Evolutionary conservation across 2,329 filamentous ascomycete species (phyloP).

Genomic region (Aspergillus flavus): DNA sequence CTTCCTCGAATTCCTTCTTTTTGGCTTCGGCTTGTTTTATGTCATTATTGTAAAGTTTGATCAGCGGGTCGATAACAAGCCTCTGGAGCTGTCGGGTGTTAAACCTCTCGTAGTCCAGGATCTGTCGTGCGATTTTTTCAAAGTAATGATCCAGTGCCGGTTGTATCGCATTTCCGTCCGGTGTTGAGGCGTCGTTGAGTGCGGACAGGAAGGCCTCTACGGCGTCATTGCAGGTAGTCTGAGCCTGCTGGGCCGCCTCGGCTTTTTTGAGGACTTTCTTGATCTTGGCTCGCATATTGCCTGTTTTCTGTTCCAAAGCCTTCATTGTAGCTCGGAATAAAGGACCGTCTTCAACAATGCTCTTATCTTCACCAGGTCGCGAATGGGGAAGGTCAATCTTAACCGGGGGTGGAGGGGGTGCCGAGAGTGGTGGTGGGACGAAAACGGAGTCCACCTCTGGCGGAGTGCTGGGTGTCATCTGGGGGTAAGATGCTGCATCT

Average conservation of each 20-base stretch:
- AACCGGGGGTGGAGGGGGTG: slow-evolving; percentile 49
- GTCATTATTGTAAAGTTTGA: slow-evolving; percentile 88
- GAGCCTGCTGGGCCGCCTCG: slow-evolving; percentile 81
- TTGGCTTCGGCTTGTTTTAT: slow-evolving; percentile 98
- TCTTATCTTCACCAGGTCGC: slow-evolving; percentile 81
- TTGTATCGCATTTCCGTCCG: slow-evolving; percentile 95
- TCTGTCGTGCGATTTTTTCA: slow-evolving; percentile 91
- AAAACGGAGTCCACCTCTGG: slow-evolving; percentile 34
- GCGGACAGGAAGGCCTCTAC: slow-evolving; percentile 81
- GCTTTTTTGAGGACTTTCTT: slow-evolving; percentile 94
- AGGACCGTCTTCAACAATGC: slow-evolving; percentile 85
- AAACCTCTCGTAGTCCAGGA: slow-evolving; percentile 80
- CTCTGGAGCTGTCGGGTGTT: slow-evolving; percentile 85
- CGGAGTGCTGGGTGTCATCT: slow-evolving; percentile 29
- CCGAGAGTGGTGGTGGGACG: slow-evolving; percentile 26
- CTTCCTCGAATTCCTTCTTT: slow-evolving; percentile 97
- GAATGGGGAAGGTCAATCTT: slow-evolving; percentile 88
- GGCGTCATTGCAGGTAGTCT: slow-evolving; percentile 82
- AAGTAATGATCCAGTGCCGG: slow-evolving; percentile 98
- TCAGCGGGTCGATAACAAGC: slow-evolving; percentile 91
- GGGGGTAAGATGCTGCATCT: slow-evolving; percentile 54
- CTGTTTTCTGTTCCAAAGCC: slow-evolving; percentile 92
- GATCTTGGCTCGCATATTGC: slow-evolving; percentile 89
- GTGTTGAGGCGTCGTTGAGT: slow-evolving; percentile 81
- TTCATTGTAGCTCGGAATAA: slow-evolving; percentile 97